Base-by-base conservation (phyloP, 2,329 filamentous ascomycete species). In the Colletotrichum plurivorum region DNA sequence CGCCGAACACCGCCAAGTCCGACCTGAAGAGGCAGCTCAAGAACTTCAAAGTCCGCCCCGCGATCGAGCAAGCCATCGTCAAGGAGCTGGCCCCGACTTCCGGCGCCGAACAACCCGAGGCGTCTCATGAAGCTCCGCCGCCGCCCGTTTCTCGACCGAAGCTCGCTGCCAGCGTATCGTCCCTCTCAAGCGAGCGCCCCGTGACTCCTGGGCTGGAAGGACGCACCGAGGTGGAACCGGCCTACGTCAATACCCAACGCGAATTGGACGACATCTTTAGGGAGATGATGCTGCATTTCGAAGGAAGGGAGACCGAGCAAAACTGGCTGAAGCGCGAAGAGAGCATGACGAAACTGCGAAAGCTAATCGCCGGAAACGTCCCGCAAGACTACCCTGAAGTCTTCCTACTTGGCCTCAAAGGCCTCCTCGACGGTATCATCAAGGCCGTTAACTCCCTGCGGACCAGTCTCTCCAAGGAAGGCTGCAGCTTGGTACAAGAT, bases 321-420 rank as follows among this genome's bases (percentile, higher is more conserved):
- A 98, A 98, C 76, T 98, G 95, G 95, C 79, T 93, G 74, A 91
- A 92, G 73, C 88, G 95, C 78, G 95, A 98, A 79, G 93, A 95
- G 82, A 92, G 89, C 76, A 87, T 94, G 45, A 87, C 87, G 8
- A 95, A 93, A 73, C 81, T 98, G 56, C 90, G 95, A 60, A 89
- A 90, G 71, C 86, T 98, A 27, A 89, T 94, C 58, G 93, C 92
- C 70, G 95, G 95, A 64, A 98, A 98, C 78, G 93, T 92, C 5
- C 89, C 93, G 0, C 87, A 88, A 27, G 94, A 97, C 71, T 97
- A 92, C 75, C 86, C 89, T 48, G 89, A 90, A 36, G 84, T 87
- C 3, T 97, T 94, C 75, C 77, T 97, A 48, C 80, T 84, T 3
- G 89, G 90, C 20, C 87, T 97, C 69, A 94, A 94, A 73, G 84